Percentiles rank a stretch among this genome's conserved stretches.
phyloP scores from a whole-genome alignment of 805 yeast species.

The Kluyveromyces starmeri region DNA sequence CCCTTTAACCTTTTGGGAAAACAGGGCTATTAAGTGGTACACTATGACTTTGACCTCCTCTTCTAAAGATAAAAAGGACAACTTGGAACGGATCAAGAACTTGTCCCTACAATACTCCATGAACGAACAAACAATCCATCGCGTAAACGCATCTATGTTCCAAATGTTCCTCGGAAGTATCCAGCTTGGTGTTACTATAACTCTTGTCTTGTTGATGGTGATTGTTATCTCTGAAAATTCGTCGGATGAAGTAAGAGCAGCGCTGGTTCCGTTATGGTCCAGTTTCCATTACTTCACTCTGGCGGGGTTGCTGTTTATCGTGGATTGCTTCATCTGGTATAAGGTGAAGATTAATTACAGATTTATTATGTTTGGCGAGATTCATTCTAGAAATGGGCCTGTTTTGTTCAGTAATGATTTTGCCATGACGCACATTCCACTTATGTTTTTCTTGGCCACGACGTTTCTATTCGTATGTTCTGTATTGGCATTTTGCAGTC shows the following conservation, averaged over 20 bases:
- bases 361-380: conserved; percentile 72
- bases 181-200: conserved; percentile 59
- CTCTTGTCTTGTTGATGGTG: conserved; percentile 55
- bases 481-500: conserved; percentile 67
- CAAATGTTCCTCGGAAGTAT: conserved; percentile 56
- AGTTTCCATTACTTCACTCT: conserved; percentile 67
- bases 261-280: conserved; percentile 81
- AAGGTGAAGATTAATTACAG: conserved; percentile 73
- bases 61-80: conserved; percentile 22
- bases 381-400: conserved; percentile 51
- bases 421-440: conserved; percentile 28
- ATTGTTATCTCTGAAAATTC: conserved; percentile 35
- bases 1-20: conserved; percentile 26
- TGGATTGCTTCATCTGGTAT: conserved; percentile 69
- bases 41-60: conserved; percentile 25
- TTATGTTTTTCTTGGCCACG: conserved; percentile 54
- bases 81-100: conserved; percentile 19
- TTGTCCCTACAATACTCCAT: conserved; percentile 24
- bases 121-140: conserved; percentile 28
- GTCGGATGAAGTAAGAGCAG: conserved; percentile 37
- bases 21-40: conserved; percentile 33
- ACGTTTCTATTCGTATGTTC: conserved; percentile 47
- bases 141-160: conserved; percentile 26
- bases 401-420: conserved; percentile 30
- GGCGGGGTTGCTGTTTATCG: conserved; percentile 53